Conservation (phyloP, 2,329 filamentous ascomycete genomes). For the Neofusicoccum kwambonambiense region DNA sequence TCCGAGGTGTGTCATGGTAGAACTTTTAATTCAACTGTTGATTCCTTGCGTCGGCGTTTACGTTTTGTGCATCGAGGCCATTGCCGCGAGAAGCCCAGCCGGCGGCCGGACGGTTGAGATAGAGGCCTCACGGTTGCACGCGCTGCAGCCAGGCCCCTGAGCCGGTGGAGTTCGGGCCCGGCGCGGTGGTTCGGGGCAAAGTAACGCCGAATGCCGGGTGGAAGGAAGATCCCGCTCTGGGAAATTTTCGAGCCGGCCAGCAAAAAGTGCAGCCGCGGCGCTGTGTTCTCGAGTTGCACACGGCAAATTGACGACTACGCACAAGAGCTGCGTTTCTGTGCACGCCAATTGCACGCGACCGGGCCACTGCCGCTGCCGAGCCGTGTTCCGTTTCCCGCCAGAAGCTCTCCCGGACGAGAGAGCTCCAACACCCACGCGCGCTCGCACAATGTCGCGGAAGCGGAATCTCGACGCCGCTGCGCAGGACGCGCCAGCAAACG, state of each 20-base stretch:
- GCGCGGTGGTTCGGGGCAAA: background rate
- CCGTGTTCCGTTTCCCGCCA: background rate
- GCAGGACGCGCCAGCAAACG: constrained; percentile 23
- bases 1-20: background rate
- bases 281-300: background rate
- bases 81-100: background rate
- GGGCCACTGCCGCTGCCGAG: background rate
- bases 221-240: background rate
- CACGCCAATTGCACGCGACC: background rate
- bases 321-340: background rate
- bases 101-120: background rate
- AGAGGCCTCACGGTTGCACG: background rate
- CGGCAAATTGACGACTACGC: background rate
- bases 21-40: background rate
- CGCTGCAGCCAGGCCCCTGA: background rate
- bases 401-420: background rate
- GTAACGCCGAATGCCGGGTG: background rate
- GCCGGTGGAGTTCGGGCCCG: background rate
- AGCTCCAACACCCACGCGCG: background rate
- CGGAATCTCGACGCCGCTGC: constrained; percentile 8
- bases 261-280: background rate
- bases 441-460: constrained; percentile 16
- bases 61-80: background rate
- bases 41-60: background rate
- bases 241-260: background rate